These are phyloP conservation scores for Penicillium atrosanguineum DNA, from an alignment of 495 filamentous ascomycete genomes.

Conservation along the genomic window DNA sequence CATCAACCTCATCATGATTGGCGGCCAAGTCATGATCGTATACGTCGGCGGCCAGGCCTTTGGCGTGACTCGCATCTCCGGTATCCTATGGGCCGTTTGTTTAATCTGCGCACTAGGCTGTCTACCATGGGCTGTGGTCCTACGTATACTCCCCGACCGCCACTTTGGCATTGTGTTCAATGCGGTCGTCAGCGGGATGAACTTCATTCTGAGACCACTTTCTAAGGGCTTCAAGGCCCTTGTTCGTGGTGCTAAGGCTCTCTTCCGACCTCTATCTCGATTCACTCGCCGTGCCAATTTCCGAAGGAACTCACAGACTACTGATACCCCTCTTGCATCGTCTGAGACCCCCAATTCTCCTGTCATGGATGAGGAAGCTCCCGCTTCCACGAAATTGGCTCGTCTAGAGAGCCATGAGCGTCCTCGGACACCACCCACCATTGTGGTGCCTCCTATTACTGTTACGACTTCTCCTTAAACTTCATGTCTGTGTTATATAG, in stretches of 20 bases:
- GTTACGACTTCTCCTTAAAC: constrained; percentile 32
- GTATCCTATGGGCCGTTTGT: constrained; percentile 73
- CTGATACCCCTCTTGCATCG: neutral
- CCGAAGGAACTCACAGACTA: neutral
- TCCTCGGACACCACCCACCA: constrained; percentile 16
- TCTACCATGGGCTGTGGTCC: constrained; percentile 68
- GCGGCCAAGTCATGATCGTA: constrained; percentile 76
- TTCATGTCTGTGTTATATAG: neutral
- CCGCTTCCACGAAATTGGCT: constrained; percentile 5
- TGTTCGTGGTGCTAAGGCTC: constrained; percentile 14
- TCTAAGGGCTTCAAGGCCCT: constrained; percentile 18
- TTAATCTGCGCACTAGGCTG: constrained; percentile 69
- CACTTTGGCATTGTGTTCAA: constrained; percentile 48
- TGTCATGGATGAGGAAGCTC: constrained; percentile 14
- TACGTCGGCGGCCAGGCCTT: constrained; percentile 74
- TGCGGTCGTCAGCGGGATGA: constrained; percentile 21
- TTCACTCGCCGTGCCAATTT: constrained; percentile 17
- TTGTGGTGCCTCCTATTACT: constrained; percentile 36
- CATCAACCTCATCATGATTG: constrained; percentile 80
- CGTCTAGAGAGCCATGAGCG: constrained; percentile 18
- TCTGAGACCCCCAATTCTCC: constrained; percentile 1
- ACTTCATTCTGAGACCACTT: constrained; percentile 31
- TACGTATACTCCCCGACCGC: constrained; percentile 65
- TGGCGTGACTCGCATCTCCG: constrained; percentile 63
- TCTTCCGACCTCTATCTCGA: constrained; percentile 25